Conservation (phyloP, 371 early-diverging fungal genomes). For the Capniomyces stellatus region DNA sequence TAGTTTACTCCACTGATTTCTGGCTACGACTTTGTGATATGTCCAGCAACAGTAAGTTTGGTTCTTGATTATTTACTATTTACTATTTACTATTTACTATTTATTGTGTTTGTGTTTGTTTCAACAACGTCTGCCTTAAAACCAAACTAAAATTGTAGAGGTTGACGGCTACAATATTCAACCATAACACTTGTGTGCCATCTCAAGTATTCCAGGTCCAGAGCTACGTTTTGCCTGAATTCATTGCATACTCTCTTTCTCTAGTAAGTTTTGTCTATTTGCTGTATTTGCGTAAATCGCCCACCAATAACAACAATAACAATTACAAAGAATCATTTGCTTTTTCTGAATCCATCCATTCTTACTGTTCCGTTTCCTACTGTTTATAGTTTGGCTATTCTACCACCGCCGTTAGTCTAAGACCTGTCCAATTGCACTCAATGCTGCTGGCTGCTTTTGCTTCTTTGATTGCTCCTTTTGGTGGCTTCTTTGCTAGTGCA, state of each 20-base stretch:
- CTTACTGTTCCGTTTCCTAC: neutral
- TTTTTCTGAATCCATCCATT: neutral
- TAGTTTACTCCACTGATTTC: constrained; percentile 27
- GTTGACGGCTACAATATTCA: neutral
- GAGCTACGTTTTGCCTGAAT: neutral
- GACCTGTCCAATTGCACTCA: constrained; percentile 80
- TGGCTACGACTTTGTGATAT: neutral
- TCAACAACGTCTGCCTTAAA: too few species aligned
- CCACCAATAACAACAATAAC: too few species aligned
- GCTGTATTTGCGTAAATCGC: too few species aligned
- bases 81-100: neutral
- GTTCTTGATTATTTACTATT: neutral
- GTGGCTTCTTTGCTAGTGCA: constrained; percentile 98
- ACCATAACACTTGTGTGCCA: neutral
- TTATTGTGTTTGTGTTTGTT: too few species aligned
- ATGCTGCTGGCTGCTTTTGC: constrained; percentile 85
- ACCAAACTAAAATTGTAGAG: neutral
- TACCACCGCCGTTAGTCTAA: constrained; percentile 25
- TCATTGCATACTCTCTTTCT: neutral
- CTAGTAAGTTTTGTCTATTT: too few species aligned
- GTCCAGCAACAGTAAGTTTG: neutral
- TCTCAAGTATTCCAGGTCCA: neutral
- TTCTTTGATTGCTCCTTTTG: constrained; percentile 95
- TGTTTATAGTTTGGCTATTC: neutral
- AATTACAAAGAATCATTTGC: too few species aligned